Conservation (phyloP, 345 rosid species). For the Citrus inodora region DNA sequence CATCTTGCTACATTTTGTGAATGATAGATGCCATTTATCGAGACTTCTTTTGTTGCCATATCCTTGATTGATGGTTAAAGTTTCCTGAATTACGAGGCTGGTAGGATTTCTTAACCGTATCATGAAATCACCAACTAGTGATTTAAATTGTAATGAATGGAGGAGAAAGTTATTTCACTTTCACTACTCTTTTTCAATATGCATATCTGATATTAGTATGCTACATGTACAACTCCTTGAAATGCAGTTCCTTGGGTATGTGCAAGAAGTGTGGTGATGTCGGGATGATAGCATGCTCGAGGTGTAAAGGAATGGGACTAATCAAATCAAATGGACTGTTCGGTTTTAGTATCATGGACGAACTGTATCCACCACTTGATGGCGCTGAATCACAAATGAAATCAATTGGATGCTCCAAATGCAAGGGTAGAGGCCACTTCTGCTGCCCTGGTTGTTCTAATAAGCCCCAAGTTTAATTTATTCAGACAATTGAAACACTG, state of each 20-base stretch:
- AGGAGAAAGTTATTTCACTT: neutral
- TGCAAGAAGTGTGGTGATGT: slow-evolving; percentile 84
- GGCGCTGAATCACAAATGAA: slow-evolving; percentile 28
- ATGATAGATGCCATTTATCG: neutral
- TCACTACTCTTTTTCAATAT: neutral
- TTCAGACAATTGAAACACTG: neutral
- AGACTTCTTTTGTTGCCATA: neutral
- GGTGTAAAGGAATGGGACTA: slow-evolving; percentile 70
- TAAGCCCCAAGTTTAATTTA: slow-evolving; percentile 17
- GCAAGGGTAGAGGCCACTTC: slow-evolving; percentile 73
- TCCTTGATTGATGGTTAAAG: neutral
- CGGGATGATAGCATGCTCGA: slow-evolving; percentile 68
- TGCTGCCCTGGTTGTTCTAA: slow-evolving; percentile 67
- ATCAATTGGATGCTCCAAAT: slow-evolving; percentile 44
- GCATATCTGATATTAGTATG: neutral
- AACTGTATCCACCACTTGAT: slow-evolving; percentile 35
- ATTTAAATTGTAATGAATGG: neutral
- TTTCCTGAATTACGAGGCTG: neutral
- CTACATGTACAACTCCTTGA: slow-evolving; percentile 13
- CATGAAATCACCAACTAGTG: neutral
- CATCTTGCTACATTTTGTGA: neutral
- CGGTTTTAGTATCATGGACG: slow-evolving; percentile 42
- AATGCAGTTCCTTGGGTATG: slow-evolving; percentile 75
- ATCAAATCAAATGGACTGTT: slow-evolving; percentile 52
- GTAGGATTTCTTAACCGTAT: neutral